A percentile compares a stretch with the other conserved stretches of the same genome.
Evolutionary conservation across 202 grass and related monocot species (phyloP).

Genomic region (Sporobolus alterniflorus): DNA sequence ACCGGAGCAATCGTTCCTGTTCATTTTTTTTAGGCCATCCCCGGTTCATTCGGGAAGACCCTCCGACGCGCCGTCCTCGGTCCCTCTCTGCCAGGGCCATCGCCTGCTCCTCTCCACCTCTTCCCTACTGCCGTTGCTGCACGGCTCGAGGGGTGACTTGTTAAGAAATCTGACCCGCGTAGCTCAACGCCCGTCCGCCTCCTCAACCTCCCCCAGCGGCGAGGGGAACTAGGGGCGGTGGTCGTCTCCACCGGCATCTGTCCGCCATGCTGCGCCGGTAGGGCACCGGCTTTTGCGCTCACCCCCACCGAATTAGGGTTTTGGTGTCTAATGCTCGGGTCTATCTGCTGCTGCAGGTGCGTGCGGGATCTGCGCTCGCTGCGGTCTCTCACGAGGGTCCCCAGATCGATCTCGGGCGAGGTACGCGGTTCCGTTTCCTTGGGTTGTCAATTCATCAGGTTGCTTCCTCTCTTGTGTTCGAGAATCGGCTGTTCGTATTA

Average conservation of each 20-base stretch:
- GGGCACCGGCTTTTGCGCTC: background rate
- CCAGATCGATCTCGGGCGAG: conserved; percentile 66
- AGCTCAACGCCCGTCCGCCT: background rate
- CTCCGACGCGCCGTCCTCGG: conserved; percentile 26
- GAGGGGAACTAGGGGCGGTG: conserved; percentile 29
- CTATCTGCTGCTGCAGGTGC: conserved; percentile 50
- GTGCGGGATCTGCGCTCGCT: conserved; percentile 67
- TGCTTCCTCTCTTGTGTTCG: background rate
- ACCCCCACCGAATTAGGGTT: conserved; percentile 30
- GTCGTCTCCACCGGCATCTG: conserved; percentile 35
- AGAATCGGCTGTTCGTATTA: background rate
- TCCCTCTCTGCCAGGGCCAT: background rate
- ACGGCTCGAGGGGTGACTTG: background rate
- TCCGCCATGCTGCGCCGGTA: conserved; percentile 56
- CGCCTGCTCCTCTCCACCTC: background rate
- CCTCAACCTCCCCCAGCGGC: background rate
- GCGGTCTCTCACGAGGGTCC: conserved; percentile 53
- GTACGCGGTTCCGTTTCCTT: conserved; percentile 31
- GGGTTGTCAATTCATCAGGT: background rate
- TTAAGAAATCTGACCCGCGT: conserved; percentile 16
- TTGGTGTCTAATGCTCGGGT: conserved; percentile 29
- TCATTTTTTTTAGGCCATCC: background rate
- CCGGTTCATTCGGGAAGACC: conserved; percentile 25
- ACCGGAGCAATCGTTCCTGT: background rate
- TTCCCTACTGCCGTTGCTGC: background rate